These are phyloP conservation scores for Pelargonium nanum DNA, from an alignment of 345 rosid genomes.

Conservation along the genomic window DNA sequence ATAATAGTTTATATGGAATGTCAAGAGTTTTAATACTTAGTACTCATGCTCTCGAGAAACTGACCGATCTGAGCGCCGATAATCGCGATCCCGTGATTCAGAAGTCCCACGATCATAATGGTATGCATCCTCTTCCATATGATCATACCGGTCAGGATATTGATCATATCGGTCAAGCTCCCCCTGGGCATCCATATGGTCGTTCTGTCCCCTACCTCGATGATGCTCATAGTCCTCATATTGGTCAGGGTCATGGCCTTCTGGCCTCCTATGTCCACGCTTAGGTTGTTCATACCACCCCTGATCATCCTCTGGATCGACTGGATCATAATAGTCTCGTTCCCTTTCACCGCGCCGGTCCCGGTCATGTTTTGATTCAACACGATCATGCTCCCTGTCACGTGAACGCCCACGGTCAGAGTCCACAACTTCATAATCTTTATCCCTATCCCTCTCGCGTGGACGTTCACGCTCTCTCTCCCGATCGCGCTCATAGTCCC, in stretches of 20 bases:
- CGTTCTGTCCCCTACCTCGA: constrained; percentile 47
- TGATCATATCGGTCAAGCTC: constrained; percentile 56
- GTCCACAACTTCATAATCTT: constrained; percentile 42
- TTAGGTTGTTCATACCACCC: constrained; percentile 24
- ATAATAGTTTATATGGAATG: not conserved
- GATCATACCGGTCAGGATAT: constrained; percentile 47
- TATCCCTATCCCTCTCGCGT: constrained; percentile 32
- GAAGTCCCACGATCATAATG: constrained; percentile 36
- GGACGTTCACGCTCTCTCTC: constrained; percentile 48
- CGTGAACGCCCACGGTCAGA: constrained; percentile 48
- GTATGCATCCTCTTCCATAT: constrained; percentile 54
- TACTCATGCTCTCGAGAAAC: constrained; percentile 7
- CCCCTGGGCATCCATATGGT: constrained; percentile 38
- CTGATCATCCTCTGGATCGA: constrained; percentile 50
- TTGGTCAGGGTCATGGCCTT: constrained; percentile 47
- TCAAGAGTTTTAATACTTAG: not conserved
- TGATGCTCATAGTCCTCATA: constrained; percentile 39
- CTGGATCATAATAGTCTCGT: constrained; percentile 36
- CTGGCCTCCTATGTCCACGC: constrained; percentile 1
- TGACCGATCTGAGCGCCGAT: constrained; percentile 22
- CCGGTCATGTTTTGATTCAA: constrained; percentile 48
- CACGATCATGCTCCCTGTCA: constrained; percentile 51
- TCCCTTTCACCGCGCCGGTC: constrained; percentile 46
- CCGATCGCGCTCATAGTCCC: constrained; percentile 37
- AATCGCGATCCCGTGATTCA: constrained; percentile 26